Conservation (phyloP, 495 filamentous ascomycete species). For the Lindgomyces ingoldianus region DNA sequence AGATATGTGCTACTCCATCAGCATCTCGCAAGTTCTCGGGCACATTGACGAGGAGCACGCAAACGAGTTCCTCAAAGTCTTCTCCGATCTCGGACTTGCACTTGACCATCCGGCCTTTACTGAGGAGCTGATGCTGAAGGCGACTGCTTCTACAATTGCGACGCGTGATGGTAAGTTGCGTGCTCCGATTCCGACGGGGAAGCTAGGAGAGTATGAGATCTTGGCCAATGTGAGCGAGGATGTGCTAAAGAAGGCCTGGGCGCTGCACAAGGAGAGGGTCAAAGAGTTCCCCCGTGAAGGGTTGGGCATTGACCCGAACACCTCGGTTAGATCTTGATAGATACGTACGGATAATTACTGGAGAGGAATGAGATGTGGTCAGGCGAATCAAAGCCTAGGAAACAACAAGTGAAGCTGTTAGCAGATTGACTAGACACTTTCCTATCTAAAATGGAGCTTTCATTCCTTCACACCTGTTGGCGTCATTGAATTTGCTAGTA, state of each 20-base stretch:
- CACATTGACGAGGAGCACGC: slow-evolving; percentile 57
- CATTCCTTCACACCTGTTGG: too few relatives aligned
- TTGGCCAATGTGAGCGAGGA: slow-evolving; percentile 56
- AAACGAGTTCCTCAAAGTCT: slow-evolving; percentile 56
- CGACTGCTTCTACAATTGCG: slow-evolving; percentile 62
- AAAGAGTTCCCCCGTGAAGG: slow-evolving; percentile 58
- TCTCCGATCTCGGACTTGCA: slow-evolving; percentile 62
- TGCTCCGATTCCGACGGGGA: slow-evolving; percentile 56
- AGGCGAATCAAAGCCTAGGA: too few relatives aligned
- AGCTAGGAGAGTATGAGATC: slow-evolving; percentile 59
- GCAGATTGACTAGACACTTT: too few relatives aligned
- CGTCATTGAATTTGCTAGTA: too few relatives aligned
- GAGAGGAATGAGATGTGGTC: too few relatives aligned
- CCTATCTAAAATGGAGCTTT: too few relatives aligned
- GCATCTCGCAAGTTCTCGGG: slow-evolving; percentile 46
- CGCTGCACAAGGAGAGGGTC: slow-evolving; percentile 56
- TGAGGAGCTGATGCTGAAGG: slow-evolving; percentile 59
- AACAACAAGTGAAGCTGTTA: too few relatives aligned
- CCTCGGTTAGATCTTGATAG: too few relatives aligned
- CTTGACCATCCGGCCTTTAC: slow-evolving; percentile 65
- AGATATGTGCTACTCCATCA: slow-evolving; percentile 63
- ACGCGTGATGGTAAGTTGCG: slow-evolving; percentile 63
- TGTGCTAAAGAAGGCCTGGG: slow-evolving; percentile 56
- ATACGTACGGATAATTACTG: too few relatives aligned
- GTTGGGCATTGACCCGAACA: slow-evolving; percentile 60